phyloP scores from a whole-genome alignment of 108 stramenopile genomes.

The Skeletonema menzelii region DNA sequence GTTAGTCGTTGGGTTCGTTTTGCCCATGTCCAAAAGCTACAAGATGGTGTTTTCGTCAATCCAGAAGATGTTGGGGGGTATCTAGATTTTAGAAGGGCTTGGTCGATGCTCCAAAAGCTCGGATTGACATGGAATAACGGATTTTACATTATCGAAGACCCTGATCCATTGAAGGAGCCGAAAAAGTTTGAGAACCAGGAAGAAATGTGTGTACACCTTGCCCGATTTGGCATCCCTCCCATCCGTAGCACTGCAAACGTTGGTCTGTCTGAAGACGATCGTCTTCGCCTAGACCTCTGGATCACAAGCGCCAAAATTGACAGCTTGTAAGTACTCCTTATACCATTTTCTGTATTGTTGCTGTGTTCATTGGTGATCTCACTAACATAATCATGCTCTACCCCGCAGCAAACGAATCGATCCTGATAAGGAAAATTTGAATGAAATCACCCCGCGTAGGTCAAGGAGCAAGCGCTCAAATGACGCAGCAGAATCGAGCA shows the following conservation, averaged over 20 bases:
- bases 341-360: neutral
- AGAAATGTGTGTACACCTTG: conserved; percentile 22
- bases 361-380: neutral
- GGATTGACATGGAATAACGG: conserved; percentile 13
- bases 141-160: conserved; percentile 14
- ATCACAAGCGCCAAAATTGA: conserved; percentile 11
- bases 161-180: neutral
- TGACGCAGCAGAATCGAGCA: neutral
- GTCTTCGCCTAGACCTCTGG: conserved; percentile 24
- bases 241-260: neutral
- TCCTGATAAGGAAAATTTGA: conserved; percentile 5
- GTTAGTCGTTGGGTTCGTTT: conserved; percentile 28
- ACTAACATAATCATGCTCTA: neutral
- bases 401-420: conserved; percentile 19
- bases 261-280: conserved; percentile 11
- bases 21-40: conserved; percentile 15
- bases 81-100: conserved; percentile 6
- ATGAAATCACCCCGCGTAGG: conserved; percentile 17
- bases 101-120: conserved; percentile 24
- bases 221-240: conserved; percentile 33
- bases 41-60: conserved; percentile 9
- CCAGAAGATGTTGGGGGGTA: conserved; percentile 8
- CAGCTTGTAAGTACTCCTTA: conserved; percentile 21
- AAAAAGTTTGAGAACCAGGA: conserved; percentile 15
- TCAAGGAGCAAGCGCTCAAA: neutral